Base-by-base conservation (phyloP, 179 eudicot genomes). In the Vitellaria paradoxa region DNA sequence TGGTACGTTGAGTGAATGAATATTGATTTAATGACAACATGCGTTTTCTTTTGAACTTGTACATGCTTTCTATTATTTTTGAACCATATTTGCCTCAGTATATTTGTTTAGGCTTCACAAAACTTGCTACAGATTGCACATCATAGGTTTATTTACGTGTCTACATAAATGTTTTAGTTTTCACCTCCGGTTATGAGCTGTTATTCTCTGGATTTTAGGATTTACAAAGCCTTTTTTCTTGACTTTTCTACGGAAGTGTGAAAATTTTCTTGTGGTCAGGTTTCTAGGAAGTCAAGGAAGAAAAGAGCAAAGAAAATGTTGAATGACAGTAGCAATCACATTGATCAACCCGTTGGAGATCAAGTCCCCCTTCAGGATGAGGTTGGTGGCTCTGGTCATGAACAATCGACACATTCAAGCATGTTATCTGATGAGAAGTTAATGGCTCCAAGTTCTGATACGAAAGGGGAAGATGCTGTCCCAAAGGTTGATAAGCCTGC, bases 251-350 rank as follows among this genome's bases (percentile, higher is more conserved):
- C 37, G 47, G 12, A 30, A n/a, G 13, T 65, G 70, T 56, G 72
- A 14, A 64, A 20, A 10, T 59, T 57, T 71, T 71, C 23, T 66
- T 82, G 45, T 72, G 79, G 47, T 77, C 83, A 96, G 99, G 97
- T 96, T 72, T 87, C 97, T 59, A 87, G 78, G 74, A 96, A 92
- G 84, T 79, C 88, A 64, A 91, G 92, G 85, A 93, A 85, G 88
- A 87, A 81, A 73, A 88, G 83, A 76, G 77, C 75, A 83, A 94
- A 90, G 82, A 88, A 81, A 72, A 68, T 69, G 63, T 42, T 37
- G 46, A 75, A 73, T 79, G 86, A 79, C 71, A 74, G 73, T 81
- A 85, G 80, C 15, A 84, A 82, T 20, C 69, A 77, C 70, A 85
- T 70, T 72, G 80, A 80, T 76, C 78, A 84, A 78, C 63, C 85